Base-by-base conservation (phyloP, 352 stramenopile species). In the Discostella stelligera region DNA sequence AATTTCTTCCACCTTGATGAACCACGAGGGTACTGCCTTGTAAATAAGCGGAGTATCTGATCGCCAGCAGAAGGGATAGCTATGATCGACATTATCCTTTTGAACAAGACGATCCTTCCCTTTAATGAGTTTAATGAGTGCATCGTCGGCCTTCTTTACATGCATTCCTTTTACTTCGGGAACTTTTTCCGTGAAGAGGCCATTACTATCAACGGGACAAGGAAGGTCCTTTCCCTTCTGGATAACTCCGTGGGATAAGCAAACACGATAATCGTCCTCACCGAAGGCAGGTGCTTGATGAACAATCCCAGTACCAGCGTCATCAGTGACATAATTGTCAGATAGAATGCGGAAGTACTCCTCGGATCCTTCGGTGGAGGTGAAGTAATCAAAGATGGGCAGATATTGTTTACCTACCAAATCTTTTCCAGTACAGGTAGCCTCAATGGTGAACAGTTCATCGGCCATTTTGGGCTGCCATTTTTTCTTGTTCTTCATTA, bases 41-140 rank as follows among this genome's bases (percentile, higher is more conserved):
- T 99, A 99, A 88, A 99, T 99, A 44, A 99, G 89, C 23, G 97
- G 97, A 44, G 97, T 99, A 78, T 98, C 97, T n/a, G 95, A 98
- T 74, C 97, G 92, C 95, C 98, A 99, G 89, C 97, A 99, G 90
- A 99, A 99, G 23, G 97, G 97, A 87, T 99, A 99, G 70, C 93
- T 97, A 94, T 99, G 97, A 71, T 96, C 93, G 60, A 99, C 95
- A 64, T 94, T 95, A 79, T 95, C 95, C 86, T 99, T 99, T 32
- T 97, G 94, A 8, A 99, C 90, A 20, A 99, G 89, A n/a, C 95
- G 91, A 50, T 95, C 97, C 27, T 90, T 89, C 1, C 89, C 91
- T 88, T 99, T 99, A 14, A 99, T 81, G 7, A 95, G 79, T 50
- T 95, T 91, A 85, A 96, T 98, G 32, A 99, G 96, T 2, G 95